phyloP scores from a whole-genome alignment of 1,284 basidiomycete species.

The Ceratobasidium sp. region DNA sequence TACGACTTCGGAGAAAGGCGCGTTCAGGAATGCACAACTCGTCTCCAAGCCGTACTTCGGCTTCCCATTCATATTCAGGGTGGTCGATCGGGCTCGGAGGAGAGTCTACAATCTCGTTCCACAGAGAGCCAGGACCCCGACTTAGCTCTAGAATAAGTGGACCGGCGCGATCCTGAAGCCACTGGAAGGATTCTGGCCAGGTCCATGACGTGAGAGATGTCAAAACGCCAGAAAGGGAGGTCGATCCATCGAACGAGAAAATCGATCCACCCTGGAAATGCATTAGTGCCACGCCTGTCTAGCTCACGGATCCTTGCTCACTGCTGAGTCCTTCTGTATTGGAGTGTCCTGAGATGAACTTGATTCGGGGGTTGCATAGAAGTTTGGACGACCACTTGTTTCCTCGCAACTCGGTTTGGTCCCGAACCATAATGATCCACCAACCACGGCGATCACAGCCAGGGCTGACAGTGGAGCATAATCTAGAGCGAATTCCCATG shows the following conservation, averaged over 20 bases:
- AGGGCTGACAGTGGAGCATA: not conserved
- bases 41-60: constrained; percentile 51
- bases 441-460: not conserved
- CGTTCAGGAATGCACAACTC: constrained; percentile 51
- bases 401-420: constrained; percentile 19
- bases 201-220: constrained; percentile 17
- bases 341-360: not conserved
- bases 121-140: constrained; percentile 51
- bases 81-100: constrained; percentile 47
- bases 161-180: constrained; percentile 13
- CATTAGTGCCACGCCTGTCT: not conserved
- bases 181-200: constrained; percentile 25
- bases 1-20: constrained; percentile 50
- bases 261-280: not conserved
- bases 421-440: constrained; percentile 17
- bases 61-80: constrained; percentile 55
- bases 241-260: constrained; percentile 2
- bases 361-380: not conserved
- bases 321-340: constrained; percentile 9
- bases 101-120: constrained; percentile 48
- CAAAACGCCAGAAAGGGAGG: not conserved
- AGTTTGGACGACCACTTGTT: not conserved
- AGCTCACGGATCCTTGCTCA: not conserved
- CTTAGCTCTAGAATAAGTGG: constrained; percentile 50
- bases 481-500: not conserved